Evolutionary conservation across 2,329 filamentous ascomycete species (phyloP), one percentile per base, ranked within the genome.

Genomic region (Fusarium sp.): DNA sequence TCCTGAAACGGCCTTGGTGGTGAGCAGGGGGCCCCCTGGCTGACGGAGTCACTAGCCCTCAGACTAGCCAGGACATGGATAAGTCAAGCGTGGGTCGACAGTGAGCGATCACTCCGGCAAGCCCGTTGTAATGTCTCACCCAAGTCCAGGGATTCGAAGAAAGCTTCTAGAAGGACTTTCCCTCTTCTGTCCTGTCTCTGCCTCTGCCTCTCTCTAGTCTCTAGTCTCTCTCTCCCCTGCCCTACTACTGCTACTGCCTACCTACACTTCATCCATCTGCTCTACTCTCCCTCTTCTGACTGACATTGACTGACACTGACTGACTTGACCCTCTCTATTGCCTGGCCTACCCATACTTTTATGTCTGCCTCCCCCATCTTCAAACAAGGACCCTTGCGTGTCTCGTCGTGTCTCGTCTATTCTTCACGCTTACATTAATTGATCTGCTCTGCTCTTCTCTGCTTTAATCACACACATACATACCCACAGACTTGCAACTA

Each of bases 81-180:
- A 35, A 63, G 52, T 63, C 63, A 73, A 66, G 51, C 75, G 63
- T 78, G 76, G 76, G 75, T 58, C 75, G 67, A 77, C 69, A 58
- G 66, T 67, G 66, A 72, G 76, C 71, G 71, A 76, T 73, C 70
- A 71, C 72, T 78, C 76, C 76, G 76, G 76, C 76, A 78, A 78
- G 76, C 76, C 76, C 76, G 76, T 78, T 78, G 63, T 74, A 78
- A 78, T 78, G 76, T 78, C 76, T 78, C 76, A 75, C 57, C 63
- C 71, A 55, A 65, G 63, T 63, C 51, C 76, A 72, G 75, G 68
- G 67, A 74, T 79, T 77, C 74, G 64, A 75, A 48, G 73, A 80
- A 77, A 73, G 73, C 79, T 80, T 80, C 79, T 80, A 79, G 79
- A 80, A 80, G 79, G 62, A 58, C 47, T 59, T 67, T 57, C 44